Evolutionary conservation across 177 flowering plant species (phyloP), one percentile per base, ranked within the genome.

Genomic region (Vitis hybrid): DNA sequence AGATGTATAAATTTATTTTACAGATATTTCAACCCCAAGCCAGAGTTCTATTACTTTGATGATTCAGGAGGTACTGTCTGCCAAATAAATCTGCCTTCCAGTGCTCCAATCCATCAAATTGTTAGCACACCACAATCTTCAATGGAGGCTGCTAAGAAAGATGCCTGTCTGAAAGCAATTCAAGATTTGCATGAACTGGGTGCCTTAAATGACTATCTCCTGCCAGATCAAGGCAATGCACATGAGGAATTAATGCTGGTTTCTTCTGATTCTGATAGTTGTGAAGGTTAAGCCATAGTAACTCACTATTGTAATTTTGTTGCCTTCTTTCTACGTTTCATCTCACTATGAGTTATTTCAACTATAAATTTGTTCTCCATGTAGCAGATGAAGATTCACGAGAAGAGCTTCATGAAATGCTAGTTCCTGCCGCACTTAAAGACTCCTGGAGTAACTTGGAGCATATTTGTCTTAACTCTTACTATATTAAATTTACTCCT

Each of bases 101-200:
- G 90, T 87, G 93, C 98, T 84, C 90, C 97, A 21, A 70, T 90
- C 63, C 86, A 79, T 79, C 74, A 82, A 75, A 81, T 94, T 67
- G 77, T 72, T 46, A 72, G 99, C 62, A 51, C 72, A 71, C 87
- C 95, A 40, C 90, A 85, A 68, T 52, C 89, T 57, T 88, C 95
- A 11, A 84, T 69, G 30, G 97, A 94, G 60, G 85, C 80, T 52
- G 97, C 99, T 66, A 90, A 90, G 72, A 88, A 78, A 79, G 86
- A 81, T 83, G 98, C 97, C 19, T 94, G 93, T 76, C 81, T 96
- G 66, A 82, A 76, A 78, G 97, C 99, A 76, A 85, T 97, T 79
- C 76, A 79, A 73, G 73, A 85, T 62, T 80, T 96, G 88, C 97
- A 96, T 83, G 71, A 68, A 68, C 21, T 85, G 70, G 99, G 97